phyloP scores from a whole-genome alignment of 2,329 filamentous ascomycete genomes.

The Coleophoma cylindrospora region DNA sequence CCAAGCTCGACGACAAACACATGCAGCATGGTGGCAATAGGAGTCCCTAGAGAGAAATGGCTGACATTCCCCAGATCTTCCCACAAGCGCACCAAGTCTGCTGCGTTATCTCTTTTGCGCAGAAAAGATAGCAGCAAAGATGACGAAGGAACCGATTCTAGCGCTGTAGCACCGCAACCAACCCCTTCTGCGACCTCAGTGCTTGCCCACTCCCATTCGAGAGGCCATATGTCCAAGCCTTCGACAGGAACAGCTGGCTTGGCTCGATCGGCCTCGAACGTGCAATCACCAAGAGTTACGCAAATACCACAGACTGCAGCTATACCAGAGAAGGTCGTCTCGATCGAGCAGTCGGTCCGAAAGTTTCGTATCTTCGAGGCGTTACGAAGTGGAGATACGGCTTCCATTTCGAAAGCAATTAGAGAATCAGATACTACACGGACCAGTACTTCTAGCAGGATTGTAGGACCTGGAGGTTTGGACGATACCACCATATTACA shows the following conservation, averaged over 20 bases:
- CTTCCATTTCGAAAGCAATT: conserved; percentile 82
- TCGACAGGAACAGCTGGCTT: conserved; percentile 22
- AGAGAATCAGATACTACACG: conserved; percentile 46
- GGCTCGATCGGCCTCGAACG: conserved; percentile 21
- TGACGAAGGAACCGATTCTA: conserved; percentile 24
- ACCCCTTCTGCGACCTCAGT: conserved; percentile 17
- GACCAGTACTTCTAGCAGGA: conserved; percentile 39
- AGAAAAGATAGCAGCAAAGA: conserved; percentile 34
- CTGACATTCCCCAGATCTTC: conserved; percentile 11
- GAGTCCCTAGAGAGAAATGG: neutral
- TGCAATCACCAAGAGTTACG: conserved; percentile 11
- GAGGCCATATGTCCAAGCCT: conserved; percentile 18
- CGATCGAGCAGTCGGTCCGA: conserved; percentile 87
- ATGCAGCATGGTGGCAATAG: neutral
- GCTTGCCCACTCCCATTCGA: conserved; percentile 15
- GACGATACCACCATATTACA: conserved; percentile 90
- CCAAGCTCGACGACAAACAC: neutral
- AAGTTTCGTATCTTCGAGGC: conserved; percentile 95
- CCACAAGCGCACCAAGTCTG: conserved; percentile 46
- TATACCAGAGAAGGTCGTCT: conserved; percentile 29
- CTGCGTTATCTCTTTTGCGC: conserved; percentile 48
- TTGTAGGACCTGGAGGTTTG: conserved; percentile 32
- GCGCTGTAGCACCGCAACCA: conserved; percentile 17
- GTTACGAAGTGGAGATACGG: conserved; percentile 83
- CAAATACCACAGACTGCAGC: conserved; percentile 5